Conservation (phyloP, 345 rosid species). For the Camelina sativa region DNA sequence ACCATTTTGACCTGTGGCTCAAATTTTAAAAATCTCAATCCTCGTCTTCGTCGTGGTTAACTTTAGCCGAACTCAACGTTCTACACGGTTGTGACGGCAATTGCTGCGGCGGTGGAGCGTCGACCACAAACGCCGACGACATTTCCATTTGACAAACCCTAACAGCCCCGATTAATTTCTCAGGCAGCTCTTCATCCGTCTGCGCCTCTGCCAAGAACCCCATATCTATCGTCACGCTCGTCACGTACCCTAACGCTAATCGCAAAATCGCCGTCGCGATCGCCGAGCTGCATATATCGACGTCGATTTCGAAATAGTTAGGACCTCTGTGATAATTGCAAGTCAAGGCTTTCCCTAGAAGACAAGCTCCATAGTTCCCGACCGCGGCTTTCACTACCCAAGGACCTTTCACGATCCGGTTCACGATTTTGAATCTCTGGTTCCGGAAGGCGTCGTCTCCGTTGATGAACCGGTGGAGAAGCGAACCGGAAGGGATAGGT, state of each 20-base stretch:
- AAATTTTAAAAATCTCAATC: conserved; percentile 7
- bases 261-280: conserved; percentile 76
- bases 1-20: conserved; percentile 21
- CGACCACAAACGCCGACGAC: conserved; percentile 70
- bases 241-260: conserved; percentile 76
- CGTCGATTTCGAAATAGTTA: conserved; percentile 87
- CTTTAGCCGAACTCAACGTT: conserved; percentile 56
- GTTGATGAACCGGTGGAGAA: conserved; percentile 73
- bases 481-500: conserved; percentile 64
- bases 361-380: conserved; percentile 80
- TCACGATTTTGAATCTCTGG: conserved; percentile 89
- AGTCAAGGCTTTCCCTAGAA: conserved; percentile 83
- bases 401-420: conserved; percentile 89
- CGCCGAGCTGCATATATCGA: conserved; percentile 75
- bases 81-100: conserved; percentile 29
- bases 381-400: conserved; percentile 85
- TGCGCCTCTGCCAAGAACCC: conserved; percentile 88
- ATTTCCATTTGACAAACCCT: conserved; percentile 93
- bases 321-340: conserved; percentile 77
- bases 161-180: conserved; percentile 77
- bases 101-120: conserved; percentile 35
- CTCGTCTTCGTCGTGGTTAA: conserved; percentile 63
- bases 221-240: conserved; percentile 83
- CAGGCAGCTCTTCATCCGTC: conserved; percentile 82
- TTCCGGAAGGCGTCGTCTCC: conserved; percentile 78